phyloP scores from a whole-genome alignment of 2,329 filamentous ascomycete species.

The Metarhizium sp. region DNA sequence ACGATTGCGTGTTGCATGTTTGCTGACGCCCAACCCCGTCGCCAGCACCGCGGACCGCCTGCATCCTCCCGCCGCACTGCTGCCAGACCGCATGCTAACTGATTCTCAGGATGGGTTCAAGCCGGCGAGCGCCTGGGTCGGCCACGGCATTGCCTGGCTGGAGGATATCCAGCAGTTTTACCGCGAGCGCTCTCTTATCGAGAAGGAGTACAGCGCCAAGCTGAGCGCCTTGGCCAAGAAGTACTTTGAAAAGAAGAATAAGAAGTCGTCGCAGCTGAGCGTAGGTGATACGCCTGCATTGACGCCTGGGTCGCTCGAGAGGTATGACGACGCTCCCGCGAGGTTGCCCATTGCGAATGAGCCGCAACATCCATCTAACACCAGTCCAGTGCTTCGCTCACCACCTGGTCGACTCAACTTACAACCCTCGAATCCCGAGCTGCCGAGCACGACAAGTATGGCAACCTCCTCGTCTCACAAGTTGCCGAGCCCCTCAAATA shows the following conservation, averaged over 20 bases:
- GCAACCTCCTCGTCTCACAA: slow-evolving; percentile 65
- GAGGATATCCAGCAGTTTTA: slow-evolving; percentile 98
- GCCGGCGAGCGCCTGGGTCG: slow-evolving; percentile 84
- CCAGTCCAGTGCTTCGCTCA: slow-evolving; percentile 68
- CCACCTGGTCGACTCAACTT: slow-evolving; percentile 92
- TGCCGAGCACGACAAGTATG: slow-evolving; percentile 79
- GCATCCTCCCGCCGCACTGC: background rate
- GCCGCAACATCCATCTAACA: slow-evolving; percentile 12
- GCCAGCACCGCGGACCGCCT: too few relatives aligned
- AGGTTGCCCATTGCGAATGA: background rate
- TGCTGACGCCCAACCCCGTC: background rate
- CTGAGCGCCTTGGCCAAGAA: slow-evolving; percentile 84
- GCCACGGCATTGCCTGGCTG: slow-evolving; percentile 84
- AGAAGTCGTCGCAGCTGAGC: slow-evolving; percentile 77
- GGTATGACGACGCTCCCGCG: slow-evolving; percentile 31
- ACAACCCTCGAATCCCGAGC: slow-evolving; percentile 82
- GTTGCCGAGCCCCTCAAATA: slow-evolving; percentile 82
- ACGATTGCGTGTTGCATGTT: background rate
- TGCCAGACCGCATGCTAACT: background rate
- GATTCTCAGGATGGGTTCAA: slow-evolving; percentile 87
- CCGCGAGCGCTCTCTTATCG: slow-evolving; percentile 84
- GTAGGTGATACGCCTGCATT: slow-evolving; percentile 89
- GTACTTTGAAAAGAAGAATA: slow-evolving; percentile 94
- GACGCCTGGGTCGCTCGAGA: slow-evolving; percentile 92
- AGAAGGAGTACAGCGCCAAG: slow-evolving; percentile 93